Conservation (phyloP, 2,329 filamentous ascomycete genomes). For the Ophiostoma ulmi region DNA sequence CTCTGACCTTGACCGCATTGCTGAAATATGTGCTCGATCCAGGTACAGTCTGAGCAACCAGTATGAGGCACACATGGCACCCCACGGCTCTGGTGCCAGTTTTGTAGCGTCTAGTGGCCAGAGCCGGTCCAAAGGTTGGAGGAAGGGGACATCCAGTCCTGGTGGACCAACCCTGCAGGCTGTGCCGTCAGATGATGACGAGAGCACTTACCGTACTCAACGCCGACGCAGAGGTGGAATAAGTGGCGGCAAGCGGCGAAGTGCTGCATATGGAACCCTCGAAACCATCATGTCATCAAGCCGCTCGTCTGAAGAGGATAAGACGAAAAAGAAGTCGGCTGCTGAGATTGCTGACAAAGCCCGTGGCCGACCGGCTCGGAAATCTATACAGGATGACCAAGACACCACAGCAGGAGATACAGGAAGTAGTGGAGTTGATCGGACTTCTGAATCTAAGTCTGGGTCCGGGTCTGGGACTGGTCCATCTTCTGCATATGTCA, state of each 20-base stretch:
- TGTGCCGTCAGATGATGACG: conserved; percentile 54
- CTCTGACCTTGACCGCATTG: conserved; percentile 58
- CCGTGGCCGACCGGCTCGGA: conserved; percentile 43
- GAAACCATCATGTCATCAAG: conserved; percentile 65
- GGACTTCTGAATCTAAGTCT: not conserved
- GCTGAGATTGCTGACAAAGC: conserved; percentile 52
- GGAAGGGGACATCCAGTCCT: not conserved
- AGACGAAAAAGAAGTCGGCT: conserved; percentile 55
- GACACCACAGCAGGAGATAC: conserved; percentile 34
- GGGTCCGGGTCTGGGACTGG: not conserved
- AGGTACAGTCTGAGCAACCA: conserved; percentile 62
- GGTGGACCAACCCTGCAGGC: conserved; percentile 53
- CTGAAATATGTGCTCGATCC: conserved; percentile 61
- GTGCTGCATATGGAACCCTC: conserved; percentile 55
- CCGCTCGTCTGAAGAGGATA: conserved; percentile 59
- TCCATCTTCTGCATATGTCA: not conserved
- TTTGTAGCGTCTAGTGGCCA: conserved; percentile 47
- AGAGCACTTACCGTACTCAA: conserved; percentile 35
- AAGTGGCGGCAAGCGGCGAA: conserved; percentile 43
- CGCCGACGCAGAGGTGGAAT: conserved; percentile 38
- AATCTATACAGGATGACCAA: conserved; percentile 30
- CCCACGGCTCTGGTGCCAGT: conserved; percentile 53
- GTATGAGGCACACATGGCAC: conserved; percentile 60
- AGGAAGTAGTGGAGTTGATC: not conserved
- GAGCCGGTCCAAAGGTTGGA: not conserved